Conservation (phyloP, 768 basidiomycete genomes). For the Hygrophorus russula region DNA sequence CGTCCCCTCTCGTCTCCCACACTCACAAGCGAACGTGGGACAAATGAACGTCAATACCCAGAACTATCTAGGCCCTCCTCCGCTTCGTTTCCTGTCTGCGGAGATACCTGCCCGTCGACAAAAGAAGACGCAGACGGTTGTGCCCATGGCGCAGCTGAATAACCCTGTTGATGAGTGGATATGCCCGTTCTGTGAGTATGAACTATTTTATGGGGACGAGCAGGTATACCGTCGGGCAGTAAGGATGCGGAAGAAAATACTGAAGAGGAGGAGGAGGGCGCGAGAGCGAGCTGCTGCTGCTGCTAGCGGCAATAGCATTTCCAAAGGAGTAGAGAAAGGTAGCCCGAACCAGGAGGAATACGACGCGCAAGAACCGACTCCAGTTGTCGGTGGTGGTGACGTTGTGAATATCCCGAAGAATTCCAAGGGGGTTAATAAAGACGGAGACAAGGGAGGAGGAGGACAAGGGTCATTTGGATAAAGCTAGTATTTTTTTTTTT, state of each 20-base stretch:
- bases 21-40: slow-evolving; percentile 27
- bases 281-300: slow-evolving; percentile 43
- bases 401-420: neutral
- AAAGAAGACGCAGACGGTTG: slow-evolving; percentile 10
- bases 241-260: slow-evolving; percentile 55
- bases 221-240: slow-evolving; percentile 48
- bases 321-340: slow-evolving; percentile 14
- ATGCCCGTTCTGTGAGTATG: slow-evolving; percentile 90
- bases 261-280: slow-evolving; percentile 46
- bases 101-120: slow-evolving; percentile 43
- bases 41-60: slow-evolving; percentile 26
- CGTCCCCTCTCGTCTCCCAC: slow-evolving; percentile 72
- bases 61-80: slow-evolving; percentile 47
- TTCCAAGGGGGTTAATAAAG: neutral
- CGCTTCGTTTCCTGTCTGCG: slow-evolving; percentile 57
- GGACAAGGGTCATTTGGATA: slow-evolving; percentile 3
- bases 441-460: neutral
- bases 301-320: slow-evolving; percentile 20
- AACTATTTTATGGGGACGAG: slow-evolving; percentile 84
- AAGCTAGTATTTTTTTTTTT: neutral
- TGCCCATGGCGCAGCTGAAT: slow-evolving; percentile 22
- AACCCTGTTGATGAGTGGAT: slow-evolving; percentile 83
- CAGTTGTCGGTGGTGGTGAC: neutral
- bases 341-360: slow-evolving; percentile 14
- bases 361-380: slow-evolving; percentile 1